Evolutionary conservation across 73 alveolate genomes (phyloP).

Genomic region (Paramecium sexaurelia): DNA sequence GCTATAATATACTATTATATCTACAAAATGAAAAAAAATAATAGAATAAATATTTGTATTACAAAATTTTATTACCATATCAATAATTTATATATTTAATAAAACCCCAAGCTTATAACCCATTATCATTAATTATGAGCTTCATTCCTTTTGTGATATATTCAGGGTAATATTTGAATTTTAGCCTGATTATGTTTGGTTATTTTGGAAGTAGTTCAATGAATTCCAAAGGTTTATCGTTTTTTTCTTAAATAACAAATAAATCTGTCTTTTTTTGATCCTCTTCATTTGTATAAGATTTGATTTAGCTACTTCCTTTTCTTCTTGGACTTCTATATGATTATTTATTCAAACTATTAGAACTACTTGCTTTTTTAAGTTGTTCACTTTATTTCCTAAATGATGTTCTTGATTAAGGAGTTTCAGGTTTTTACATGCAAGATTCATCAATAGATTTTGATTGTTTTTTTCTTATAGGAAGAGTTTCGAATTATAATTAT

Average conservation of each 20-base stretch:
- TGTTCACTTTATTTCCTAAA: slow-evolving; percentile 54
- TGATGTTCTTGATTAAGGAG: neutral
- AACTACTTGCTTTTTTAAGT: neutral
- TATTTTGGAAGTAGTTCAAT: slow-evolving; percentile 16
- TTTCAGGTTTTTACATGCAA: neutral
- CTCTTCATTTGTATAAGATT: neutral
- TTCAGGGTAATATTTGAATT: slow-evolving; percentile 50
- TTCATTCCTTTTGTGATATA: slow-evolving; percentile 53
- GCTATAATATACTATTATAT: neutral
- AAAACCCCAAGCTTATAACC: slow-evolving; percentile 33
- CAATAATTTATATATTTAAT: slow-evolving; percentile 24
- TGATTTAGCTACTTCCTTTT: neutral
- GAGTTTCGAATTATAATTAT: neutral
- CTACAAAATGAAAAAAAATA: neutral
- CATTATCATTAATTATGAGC: slow-evolving; percentile 3
- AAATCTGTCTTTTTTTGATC: slow-evolving; percentile 12
- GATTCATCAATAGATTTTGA: slow-evolving; percentile 48
- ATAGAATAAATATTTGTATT: neutral
- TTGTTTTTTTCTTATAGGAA: neutral
- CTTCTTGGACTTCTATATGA: slow-evolving; percentile 39
- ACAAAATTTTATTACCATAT: neutral
- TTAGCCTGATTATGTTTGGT: neutral
- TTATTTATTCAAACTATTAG: slow-evolving; percentile 5
- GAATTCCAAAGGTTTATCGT: neutral
- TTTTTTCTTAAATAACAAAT: slow-evolving; percentile 11